A percentile compares a stretch with the other conserved stretches of the same genome.
Evolutionary conservation across 1,139 yeast species (phyloP).

Genomic region (Yamadazyma blattariae): DNA sequence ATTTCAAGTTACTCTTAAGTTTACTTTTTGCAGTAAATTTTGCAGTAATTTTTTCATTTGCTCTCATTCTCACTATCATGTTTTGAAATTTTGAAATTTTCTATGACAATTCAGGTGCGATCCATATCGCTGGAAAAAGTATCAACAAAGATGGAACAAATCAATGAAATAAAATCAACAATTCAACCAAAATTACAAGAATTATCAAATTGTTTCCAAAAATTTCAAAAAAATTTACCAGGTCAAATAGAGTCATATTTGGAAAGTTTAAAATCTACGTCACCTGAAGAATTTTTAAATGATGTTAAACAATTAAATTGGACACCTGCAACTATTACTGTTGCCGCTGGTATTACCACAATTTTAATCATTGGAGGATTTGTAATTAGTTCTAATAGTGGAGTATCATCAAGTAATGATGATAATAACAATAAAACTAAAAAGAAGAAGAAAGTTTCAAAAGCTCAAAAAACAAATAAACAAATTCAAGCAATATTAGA

Average conservation of each 20-base stretch:
- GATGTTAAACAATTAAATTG: constrained; percentile 30
- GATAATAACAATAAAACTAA: too few species aligned
- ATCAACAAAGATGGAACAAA: constrained; percentile 5
- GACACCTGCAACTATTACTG: constrained; percentile 35
- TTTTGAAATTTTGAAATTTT: too few species aligned
- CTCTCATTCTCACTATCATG: too few species aligned
- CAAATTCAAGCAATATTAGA: constrained; percentile 42
- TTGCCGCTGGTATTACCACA: constrained; percentile 30
- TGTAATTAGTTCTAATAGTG: too few species aligned
- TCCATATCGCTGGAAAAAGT: too few species aligned
- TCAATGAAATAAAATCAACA: constrained; percentile 10
- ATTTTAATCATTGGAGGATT: constrained; percentile 19
- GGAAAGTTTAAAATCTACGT: constrained; percentile 9
- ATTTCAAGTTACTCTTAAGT: too few species aligned
- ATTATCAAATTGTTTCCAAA: constrained; percentile 6
- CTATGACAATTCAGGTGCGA: too few species aligned
- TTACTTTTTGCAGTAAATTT: too few species aligned
- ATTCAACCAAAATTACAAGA: constrained; percentile 12
- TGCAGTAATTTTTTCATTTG: too few species aligned
- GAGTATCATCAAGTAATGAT: too few species aligned
- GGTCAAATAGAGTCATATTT: constrained; percentile 11
- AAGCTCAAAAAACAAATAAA: constrained; percentile 43
- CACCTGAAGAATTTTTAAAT: constrained; percentile 23
- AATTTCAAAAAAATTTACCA: constrained; percentile 8
- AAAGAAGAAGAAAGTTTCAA: constrained; percentile 37